Base-by-base conservation (phyloP, 805 yeast species). In the Nakazawaea wickerhamii region DNA sequence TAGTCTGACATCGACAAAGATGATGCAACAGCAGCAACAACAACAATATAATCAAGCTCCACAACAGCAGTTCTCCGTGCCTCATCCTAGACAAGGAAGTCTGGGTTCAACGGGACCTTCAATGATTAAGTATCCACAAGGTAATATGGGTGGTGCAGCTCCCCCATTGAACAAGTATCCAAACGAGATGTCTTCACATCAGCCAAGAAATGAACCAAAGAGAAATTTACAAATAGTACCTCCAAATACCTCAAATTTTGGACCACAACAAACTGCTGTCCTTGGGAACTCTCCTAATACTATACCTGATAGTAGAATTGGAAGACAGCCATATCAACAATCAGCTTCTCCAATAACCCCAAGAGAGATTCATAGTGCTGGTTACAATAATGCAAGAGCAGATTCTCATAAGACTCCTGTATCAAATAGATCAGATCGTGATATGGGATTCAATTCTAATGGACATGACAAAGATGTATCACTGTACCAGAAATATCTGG, bases 11-110 rank as follows among this genome's bases (percentile, higher is more conserved):
- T n/a, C n/a, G n/a, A n/a, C n/a, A n/a, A n/a, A n/a, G n/a, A 17
- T 28, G 30, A 38, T 20, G 25, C 40, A 20, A 21, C 40, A 35
- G 18, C 39, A 48, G 27, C 40, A 32, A 17, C 42, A 37, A 38
- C 27, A 21, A 18, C 45, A 40, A 14, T 5, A 13, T 8, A 43
- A 30, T 26, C 31, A 37, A n/a, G n/a, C n/a, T n/a, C n/a, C n/a
- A n/a, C n/a, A n/a, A n/a, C n/a, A n/a, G n/a, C n/a, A n/a, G n/a
- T n/a, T n/a, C n/a, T n/a, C n/a, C n/a, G n/a, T n/a, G 19, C 50
- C 42, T 17, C 43, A 26, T n/a, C 37, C 14, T 26, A 28, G n/a
- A 15, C 40, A 27, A 22, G 43, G 44, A 19, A 42, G 34, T 5
- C 14, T 13, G 5, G 38, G 33, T 18, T 23, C 26, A 8, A 8